These are phyloP conservation scores for Kokia cookei DNA, from an alignment of 441 rosid species.

Conservation along the genomic window DNA sequence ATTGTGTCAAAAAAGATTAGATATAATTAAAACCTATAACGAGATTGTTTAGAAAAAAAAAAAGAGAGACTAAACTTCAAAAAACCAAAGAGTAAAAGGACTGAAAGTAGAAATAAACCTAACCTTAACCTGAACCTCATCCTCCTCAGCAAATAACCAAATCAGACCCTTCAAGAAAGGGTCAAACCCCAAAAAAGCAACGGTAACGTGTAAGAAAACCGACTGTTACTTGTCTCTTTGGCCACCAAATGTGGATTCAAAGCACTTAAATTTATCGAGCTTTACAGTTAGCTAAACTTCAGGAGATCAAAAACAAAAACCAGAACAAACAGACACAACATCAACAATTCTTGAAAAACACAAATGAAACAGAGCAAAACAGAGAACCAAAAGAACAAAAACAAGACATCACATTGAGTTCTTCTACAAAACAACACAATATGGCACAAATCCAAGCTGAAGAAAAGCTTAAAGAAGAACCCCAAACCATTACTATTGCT, in stretches of 20 bases:
- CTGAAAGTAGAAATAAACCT: too few relatives aligned
- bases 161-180: conserved; percentile 17
- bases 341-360: neutral
- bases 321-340: neutral
- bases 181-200: conserved; percentile 35
- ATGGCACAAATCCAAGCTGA: conserved; percentile 63
- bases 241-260: conserved; percentile 63
- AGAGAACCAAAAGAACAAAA: neutral
- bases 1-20: too few relatives aligned
- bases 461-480: conserved; percentile 27
- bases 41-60: too few relatives aligned
- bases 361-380: neutral
- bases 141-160: conserved; percentile 1
- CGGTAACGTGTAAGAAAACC: conserved; percentile 23
- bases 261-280: conserved; percentile 24
- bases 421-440: neutral
- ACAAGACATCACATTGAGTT: neutral
- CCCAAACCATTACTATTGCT: neutral
- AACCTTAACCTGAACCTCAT: too few relatives aligned
- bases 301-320: conserved; percentile 21
- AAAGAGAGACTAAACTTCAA: too few relatives aligned
- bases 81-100: too few relatives aligned
- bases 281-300: conserved; percentile 44
- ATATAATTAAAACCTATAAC: too few relatives aligned
- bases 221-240: conserved; percentile 18